These are phyloP conservation scores for Hanseniaspora taiwanica DNA, from an alignment of 805 yeast species.

Conservation along the genomic window DNA sequence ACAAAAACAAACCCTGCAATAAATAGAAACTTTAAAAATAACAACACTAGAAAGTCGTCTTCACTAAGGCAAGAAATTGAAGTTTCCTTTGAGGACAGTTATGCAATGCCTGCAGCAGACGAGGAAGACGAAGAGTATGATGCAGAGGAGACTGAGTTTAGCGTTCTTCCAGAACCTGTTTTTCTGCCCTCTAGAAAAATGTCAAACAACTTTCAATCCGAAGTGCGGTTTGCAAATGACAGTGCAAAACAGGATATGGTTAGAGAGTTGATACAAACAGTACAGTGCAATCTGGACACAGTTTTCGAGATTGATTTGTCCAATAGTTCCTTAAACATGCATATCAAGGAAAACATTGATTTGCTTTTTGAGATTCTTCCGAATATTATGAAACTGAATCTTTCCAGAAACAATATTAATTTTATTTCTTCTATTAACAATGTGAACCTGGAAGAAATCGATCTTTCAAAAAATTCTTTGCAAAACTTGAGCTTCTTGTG, in stretches of 20 bases:
- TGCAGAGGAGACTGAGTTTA: no score
- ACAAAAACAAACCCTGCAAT: no score
- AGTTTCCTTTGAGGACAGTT: no score
- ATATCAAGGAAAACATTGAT: slow-evolving; percentile 3
- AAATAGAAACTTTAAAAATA: no score
- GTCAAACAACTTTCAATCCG: background rate
- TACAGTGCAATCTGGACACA: background rate
- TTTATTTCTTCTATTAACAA: background rate
- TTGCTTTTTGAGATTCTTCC: slow-evolving; percentile 3
- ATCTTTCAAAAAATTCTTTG: slow-evolving; percentile 1
- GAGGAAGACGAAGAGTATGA: no score
- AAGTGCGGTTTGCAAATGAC: background rate
- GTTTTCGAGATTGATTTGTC: background rate
- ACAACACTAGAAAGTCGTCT: no score
- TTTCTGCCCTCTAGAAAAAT: background rate
- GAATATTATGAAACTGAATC: slow-evolving; percentile 2
- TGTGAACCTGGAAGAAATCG: background rate
- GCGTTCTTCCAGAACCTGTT: background rate
- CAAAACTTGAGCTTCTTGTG: background rate
- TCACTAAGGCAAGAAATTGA: no score
- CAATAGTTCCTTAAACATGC: background rate
- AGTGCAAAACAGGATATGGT: background rate
- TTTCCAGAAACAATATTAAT: slow-evolving; percentile 1
- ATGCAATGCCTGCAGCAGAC: no score
- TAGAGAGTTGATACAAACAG: background rate